phyloP scores from a whole-genome alignment of 371 early-diverging fungal species.

The Syncephalastrum monosporum region DNA sequence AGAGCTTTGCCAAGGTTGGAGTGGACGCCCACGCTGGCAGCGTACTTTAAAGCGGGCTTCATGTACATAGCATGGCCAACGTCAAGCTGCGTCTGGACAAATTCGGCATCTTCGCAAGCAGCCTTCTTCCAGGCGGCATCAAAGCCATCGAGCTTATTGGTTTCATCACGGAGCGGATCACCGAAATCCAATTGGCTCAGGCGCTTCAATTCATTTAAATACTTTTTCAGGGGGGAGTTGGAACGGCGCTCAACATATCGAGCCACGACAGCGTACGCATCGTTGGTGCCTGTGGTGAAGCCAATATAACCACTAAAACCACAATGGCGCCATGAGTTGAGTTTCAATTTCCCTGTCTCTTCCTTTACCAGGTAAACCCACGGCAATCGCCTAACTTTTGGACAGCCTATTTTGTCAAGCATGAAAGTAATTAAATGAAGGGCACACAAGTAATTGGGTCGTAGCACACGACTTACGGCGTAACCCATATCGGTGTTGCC shows the following conservation, averaged over 20 bases:
- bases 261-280: constrained; percentile 51
- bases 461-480: constrained; percentile 26
- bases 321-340: neutral
- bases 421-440: neutral
- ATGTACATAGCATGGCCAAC: constrained; percentile 44
- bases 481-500: constrained; percentile 45
- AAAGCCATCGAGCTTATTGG: constrained; percentile 22
- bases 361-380: constrained; percentile 44
- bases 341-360: neutral
- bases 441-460: neutral
- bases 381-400: constrained; percentile 45
- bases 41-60: constrained; percentile 43
- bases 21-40: constrained; percentile 33
- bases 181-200: constrained; percentile 34
- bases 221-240: constrained; percentile 26
- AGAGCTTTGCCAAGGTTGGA: constrained; percentile 49
- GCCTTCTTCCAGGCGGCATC: constrained; percentile 32
- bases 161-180: constrained; percentile 30
- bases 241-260: constrained; percentile 38
- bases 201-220: constrained; percentile 31
- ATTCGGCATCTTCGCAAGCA: constrained; percentile 33
- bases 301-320: constrained; percentile 54
- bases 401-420: constrained; percentile 21
- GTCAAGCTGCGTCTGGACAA: constrained; percentile 43
- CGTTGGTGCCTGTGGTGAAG: constrained; percentile 60